Percentiles rank a stretch among this genome's conserved stretches.
Conservation (phyloP, 2,329 filamentous ascomycete genomes). For the Paramyrothecium sp. region DNA sequence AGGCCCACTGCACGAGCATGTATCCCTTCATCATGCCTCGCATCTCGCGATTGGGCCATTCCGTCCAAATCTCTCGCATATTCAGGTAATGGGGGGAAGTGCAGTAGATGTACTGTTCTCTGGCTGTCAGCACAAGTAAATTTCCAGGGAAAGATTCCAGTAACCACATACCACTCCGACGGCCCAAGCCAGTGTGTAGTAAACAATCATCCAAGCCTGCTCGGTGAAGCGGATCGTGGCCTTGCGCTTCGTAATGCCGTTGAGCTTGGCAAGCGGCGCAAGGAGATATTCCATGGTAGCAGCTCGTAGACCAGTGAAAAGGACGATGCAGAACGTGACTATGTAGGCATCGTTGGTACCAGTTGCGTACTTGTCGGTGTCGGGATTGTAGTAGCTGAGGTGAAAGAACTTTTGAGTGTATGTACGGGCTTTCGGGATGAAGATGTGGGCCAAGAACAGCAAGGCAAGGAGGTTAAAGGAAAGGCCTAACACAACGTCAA, state of each 20-base stretch:
- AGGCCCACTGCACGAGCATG: constrained; percentile 84
- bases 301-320: constrained; percentile 85
- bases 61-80: constrained; percentile 75
- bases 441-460: constrained; percentile 76
- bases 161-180: constrained; percentile 70
- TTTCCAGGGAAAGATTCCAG: not conserved
- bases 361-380: constrained; percentile 67
- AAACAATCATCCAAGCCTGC: constrained; percentile 87
- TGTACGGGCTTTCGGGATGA: constrained; percentile 75
- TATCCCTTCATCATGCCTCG: constrained; percentile 79
- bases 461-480: constrained; percentile 83
- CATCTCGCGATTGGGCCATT: constrained; percentile 80
- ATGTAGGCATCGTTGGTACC: constrained; percentile 80
- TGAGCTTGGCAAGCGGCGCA: constrained; percentile 69
- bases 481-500: constrained; percentile 51
- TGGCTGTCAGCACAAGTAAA: constrained; percentile 9
- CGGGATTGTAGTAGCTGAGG: constrained; percentile 76
- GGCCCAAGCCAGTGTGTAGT: constrained; percentile 79
- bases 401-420: constrained; percentile 87
- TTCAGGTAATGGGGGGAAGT: constrained; percentile 77
- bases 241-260: constrained; percentile 76
- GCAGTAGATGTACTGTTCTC: constrained; percentile 72
- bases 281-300: constrained; percentile 85
- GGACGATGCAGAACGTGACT: constrained; percentile 73
- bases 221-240: constrained; percentile 82